Base-by-base conservation (phyloP, 768 basidiomycete genomes). In the Serendipita sp. region DNA sequence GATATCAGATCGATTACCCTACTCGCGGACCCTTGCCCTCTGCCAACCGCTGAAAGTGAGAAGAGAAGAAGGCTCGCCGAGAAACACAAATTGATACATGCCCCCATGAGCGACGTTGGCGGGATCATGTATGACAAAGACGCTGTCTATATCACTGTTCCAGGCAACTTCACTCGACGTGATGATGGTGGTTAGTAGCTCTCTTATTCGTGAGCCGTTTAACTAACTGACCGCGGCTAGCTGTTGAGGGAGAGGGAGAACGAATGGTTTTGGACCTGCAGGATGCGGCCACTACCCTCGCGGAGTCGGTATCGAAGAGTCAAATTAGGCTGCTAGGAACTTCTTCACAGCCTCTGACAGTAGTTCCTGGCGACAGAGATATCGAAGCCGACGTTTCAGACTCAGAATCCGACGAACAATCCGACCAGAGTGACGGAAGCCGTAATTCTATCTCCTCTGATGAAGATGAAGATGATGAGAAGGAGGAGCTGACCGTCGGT, bases 101-200 rank as follows among this genome's bases (percentile, higher is more conserved):
- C 96, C 16, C 96, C 96, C 0, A 98, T 99, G 96, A 96, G 93
- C 72, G 95, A 97, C 69, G 86, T 97, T 1, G 95, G 95, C 11
- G 96, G 95, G 2, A 83, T 99, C 62, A 82, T 89, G 74, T 98
- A 95, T 70, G 96, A 99, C 76, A 98, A 97, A 72, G 95, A 98
- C 70, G 91, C 93, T 0, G 94, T 99, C 2, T 99, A 90, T 80
- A 86, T 99, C 66, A 98, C 98, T 71, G 94, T 98, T 9, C 88
- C 92, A 13, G 96, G 96, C 0, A 95, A 81, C 69, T 99, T 99
- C 71, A 86, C 90, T 14, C 78, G 86, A 64, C 85, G 83, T n/a
- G 83, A 81, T 66, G 74, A 73, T 4, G 83, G 85, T 64, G 78
- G 86, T 85, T 68, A 62, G 22, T 16, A 60, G 11, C 34, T 20